Percentiles rank a stretch among this genome's conserved stretches.
Conservation (phyloP, 768 basidiomycete species). For the Phaeotremella fagi region DNA sequence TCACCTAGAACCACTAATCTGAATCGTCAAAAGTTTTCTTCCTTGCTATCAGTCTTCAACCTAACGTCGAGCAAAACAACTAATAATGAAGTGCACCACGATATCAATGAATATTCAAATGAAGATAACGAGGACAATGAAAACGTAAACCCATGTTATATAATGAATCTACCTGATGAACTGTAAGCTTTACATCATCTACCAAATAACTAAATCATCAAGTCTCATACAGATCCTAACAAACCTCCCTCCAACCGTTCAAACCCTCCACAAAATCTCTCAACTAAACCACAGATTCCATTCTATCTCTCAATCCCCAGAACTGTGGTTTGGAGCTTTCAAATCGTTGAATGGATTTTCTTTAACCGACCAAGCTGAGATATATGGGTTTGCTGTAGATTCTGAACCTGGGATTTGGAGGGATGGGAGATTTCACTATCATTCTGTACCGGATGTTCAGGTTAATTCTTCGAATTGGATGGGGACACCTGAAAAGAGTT, state of each 20-base stretch:
- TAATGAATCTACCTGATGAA: conserved; percentile 33
- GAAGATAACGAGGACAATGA: background rate
- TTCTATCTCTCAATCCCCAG: conserved; percentile 19
- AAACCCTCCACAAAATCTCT: conserved; percentile 14
- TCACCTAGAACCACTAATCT: conserved; percentile 25
- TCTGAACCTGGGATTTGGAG: too few species aligned
- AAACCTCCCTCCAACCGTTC: conserved; percentile 19
- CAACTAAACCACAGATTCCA: conserved; percentile 15
- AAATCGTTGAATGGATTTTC: background rate
- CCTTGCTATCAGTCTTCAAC: too few species aligned
- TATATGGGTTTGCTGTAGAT: too few species aligned
- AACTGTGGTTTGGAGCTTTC: conserved; percentile 20
- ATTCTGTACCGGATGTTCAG: too few species aligned
- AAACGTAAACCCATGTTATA: background rate
- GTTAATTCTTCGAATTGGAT: too few species aligned
- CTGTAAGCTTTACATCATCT: conserved; percentile 18
- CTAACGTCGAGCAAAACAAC: too few species aligned
- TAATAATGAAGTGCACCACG: too few species aligned
- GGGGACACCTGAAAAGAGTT: too few species aligned
- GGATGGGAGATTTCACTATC: too few species aligned
- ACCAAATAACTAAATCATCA: background rate
- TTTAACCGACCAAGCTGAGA: background rate
- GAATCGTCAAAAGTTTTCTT: conserved; percentile 5
- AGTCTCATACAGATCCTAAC: conserved; percentile 26
- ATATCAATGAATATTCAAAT: background rate